Base-by-base conservation (phyloP, 2,329 filamentous ascomycete genomes). In the Pezicula carpinea region DNA sequence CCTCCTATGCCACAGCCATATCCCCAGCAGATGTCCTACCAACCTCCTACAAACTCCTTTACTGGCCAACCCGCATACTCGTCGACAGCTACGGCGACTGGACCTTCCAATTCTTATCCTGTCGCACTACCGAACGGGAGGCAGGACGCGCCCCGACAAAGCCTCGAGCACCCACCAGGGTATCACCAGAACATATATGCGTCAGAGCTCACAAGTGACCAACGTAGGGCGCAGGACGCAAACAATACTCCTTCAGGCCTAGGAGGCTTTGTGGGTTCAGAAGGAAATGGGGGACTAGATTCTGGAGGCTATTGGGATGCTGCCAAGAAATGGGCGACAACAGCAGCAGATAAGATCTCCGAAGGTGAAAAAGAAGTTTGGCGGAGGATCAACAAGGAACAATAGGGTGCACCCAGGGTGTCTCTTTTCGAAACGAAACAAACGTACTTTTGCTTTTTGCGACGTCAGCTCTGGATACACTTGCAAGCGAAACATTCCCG, bases 331-430 rank as follows among this genome's bases (percentile, higher is more conserved):
- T 74, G 76, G 70, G 77, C 75, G 39, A 67, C 71, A 49, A 72
- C 71, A 29, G 80, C 79, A 6, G 79, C 80, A 43, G 74, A 75
- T 51, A 78, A 73, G 60, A 64, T 84, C 22, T 75, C 73, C 7
- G 76, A 73, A 13, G 79, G 77, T 13, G 80, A 84, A 67, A 69
- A 67, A 43, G 78, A 82, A 63, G 73, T 84, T 19, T 84, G 80
- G 80, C 76, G 74, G 64, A 75, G 72, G 59, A 79, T 83, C 59
- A 83, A 80, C 65, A 80, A 79, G 65, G 69, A 76, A 40, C 75
- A 69, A 59, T 39, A 21, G 34, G 36, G 23, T 26, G 6, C 26
- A 21, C 26, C 23, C 23, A 26, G 23, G 23, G 6, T 26, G 23
- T 26, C 3, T 26, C 23, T 26, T 10, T 26, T 26, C 23, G 33